Percentiles rank a stretch among this genome's conserved stretches.
These are phyloP conservation scores for Penicillium robsamsonii DNA, from an alignment of 495 filamentous ascomycete species.

Conservation along the genomic window DNA sequence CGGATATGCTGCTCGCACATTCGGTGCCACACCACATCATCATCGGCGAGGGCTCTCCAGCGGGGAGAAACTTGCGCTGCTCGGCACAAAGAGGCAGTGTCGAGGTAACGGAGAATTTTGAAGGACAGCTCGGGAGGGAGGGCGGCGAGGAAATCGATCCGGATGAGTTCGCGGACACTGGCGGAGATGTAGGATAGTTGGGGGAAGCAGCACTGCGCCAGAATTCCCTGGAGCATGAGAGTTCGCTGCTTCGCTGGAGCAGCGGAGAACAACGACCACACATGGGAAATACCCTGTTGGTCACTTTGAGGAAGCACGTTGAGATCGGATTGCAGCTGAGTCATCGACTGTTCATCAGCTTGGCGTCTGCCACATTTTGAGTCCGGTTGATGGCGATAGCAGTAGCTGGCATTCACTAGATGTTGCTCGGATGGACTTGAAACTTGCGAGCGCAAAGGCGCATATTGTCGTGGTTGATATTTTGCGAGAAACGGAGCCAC, in stretches of 20 bases:
- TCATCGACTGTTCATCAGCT: slow-evolving; percentile 93
- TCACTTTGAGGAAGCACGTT: slow-evolving; percentile 76
- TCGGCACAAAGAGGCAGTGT: slow-evolving; percentile 95
- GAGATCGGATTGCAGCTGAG: slow-evolving; percentile 85
- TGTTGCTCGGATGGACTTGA: slow-evolving; percentile 33
- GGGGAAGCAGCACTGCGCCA: slow-evolving; percentile 94
- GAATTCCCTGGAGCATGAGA: slow-evolving; percentile 91
- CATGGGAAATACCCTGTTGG: slow-evolving; percentile 88
- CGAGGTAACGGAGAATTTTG: slow-evolving; percentile 88
- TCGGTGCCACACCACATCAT: slow-evolving; percentile 96
- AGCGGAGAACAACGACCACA: slow-evolving; percentile 97
- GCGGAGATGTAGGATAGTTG: slow-evolving; percentile 90
- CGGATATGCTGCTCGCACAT: slow-evolving; percentile 99
- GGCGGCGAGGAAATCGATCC: slow-evolving; percentile 90
- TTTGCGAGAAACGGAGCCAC: slow-evolving; percentile 81
- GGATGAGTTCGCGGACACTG: slow-evolving; percentile 84
- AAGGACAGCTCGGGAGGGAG: slow-evolving; percentile 88
- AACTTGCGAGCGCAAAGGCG: slow-evolving; percentile 53
- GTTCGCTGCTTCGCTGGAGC: slow-evolving; percentile 90
- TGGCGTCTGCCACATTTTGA: slow-evolving; percentile 84
- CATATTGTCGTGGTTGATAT: slow-evolving; percentile 83
- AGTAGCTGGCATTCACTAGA: slow-evolving; percentile 78
- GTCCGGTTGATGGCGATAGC: slow-evolving; percentile 92
- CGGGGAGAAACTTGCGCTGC: slow-evolving; percentile 89
- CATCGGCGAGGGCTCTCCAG: slow-evolving; percentile 86